Conservation (phyloP, 148 eudicot species). For the Agrostemma githago region DNA sequence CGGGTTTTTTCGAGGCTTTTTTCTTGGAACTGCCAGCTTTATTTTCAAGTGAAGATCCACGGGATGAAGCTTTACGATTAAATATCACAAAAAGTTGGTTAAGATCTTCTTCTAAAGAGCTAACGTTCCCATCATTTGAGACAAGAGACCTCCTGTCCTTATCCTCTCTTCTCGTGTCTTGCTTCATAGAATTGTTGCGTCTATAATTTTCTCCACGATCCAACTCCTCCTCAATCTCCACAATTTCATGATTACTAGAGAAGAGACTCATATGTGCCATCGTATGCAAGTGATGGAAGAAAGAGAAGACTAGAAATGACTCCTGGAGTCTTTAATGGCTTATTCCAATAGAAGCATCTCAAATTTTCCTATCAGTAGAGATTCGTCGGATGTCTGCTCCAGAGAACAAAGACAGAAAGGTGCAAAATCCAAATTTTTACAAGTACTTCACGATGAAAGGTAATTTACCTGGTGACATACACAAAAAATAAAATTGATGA, state of each 20-base stretch:
- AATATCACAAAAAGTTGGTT: conserved; percentile 82
- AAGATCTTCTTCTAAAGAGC: conserved; percentile 70
- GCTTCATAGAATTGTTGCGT: conserved; percentile 25
- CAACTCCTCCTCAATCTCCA: conserved; percentile 60
- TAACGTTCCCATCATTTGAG: conserved; percentile 41
- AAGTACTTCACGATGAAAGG: conserved; percentile 13
- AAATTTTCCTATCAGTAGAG: conserved; percentile 5
- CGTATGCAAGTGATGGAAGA: conserved; percentile 10
- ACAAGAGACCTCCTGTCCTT: conserved; percentile 40
- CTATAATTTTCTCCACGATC: conserved; percentile 28
- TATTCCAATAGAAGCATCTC: conserved; percentile 19
- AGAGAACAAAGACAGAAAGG: conserved; percentile 2
- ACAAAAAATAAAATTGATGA: neutral
- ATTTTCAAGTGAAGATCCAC: conserved; percentile 33
- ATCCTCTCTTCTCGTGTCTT: conserved; percentile 34
- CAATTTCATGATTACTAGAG: conserved; percentile 62
- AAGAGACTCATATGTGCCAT: conserved; percentile 46
- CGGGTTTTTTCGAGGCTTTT: conserved; percentile 60
- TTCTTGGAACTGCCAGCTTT: conserved; percentile 37
- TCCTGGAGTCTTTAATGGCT: conserved; percentile 8
- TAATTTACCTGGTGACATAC: conserved; percentile 10
- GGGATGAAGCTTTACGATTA: conserved; percentile 52
- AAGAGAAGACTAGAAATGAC: neutral
- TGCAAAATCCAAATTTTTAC: conserved; percentile 14
- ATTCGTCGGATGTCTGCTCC: conserved; percentile 7